phyloP scores from a whole-genome alignment of 805 yeast genomes.

The Candida endomychidarum region DNA sequence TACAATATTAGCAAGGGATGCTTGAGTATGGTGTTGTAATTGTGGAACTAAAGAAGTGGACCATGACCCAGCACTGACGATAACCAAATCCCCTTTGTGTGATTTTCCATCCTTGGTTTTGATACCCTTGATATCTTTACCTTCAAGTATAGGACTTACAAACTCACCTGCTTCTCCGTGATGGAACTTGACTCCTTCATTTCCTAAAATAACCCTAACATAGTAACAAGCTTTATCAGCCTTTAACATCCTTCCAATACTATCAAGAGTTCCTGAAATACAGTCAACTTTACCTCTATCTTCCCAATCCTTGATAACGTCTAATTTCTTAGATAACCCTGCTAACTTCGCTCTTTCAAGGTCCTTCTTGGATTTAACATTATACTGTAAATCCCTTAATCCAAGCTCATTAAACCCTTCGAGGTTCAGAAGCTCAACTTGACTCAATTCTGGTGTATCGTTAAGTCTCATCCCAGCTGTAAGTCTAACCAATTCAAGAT shows the following conservation, averaged over 20 bases:
- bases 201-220: slow-evolving; percentile 24
- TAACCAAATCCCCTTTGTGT: slow-evolving; percentile 23
- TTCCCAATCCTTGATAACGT: slow-evolving; percentile 9
- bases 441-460: slow-evolving; percentile 18
- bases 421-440: slow-evolving; percentile 18
- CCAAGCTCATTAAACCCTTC: slow-evolving; percentile 26
- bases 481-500: slow-evolving; percentile 22
- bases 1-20: slow-evolving; percentile 34
- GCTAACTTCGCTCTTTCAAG: slow-evolving; percentile 27
- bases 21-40: slow-evolving; percentile 37
- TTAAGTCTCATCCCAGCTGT: slow-evolving; percentile 29
- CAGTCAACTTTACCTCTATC: neutral
- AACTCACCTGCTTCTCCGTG: slow-evolving; percentile 24
- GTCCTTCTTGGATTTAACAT: slow-evolving; percentile 27
- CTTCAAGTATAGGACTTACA: no score
- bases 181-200: slow-evolving; percentile 34
- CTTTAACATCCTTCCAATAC: slow-evolving; percentile 32
- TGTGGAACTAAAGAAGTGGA: slow-evolving; percentile 27
- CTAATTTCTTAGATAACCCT: slow-evolving; percentile 26
- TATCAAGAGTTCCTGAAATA: slow-evolving; percentile 1
- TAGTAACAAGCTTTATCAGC: slow-evolving; percentile 33
- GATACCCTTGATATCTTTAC: no score
- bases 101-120: slow-evolving; percentile 24
- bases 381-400: slow-evolving; percentile 25
- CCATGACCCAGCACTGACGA: slow-evolving; percentile 33